Base-by-base conservation (phyloP, 495 filamentous ascomycete species). In the Apiosordaria backusii region DNA sequence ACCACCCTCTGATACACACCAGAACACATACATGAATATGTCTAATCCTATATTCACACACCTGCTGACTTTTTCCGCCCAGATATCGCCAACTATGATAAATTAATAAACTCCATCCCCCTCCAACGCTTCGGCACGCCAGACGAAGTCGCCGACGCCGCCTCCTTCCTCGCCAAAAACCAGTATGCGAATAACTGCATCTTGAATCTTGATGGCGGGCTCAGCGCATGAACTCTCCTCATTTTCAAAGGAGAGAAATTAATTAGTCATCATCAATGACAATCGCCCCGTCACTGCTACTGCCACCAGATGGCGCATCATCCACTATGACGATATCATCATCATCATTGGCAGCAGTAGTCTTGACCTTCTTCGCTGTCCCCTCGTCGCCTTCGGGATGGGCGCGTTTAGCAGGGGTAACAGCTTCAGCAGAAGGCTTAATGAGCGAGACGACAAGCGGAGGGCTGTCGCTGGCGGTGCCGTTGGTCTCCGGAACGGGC, bases 101-200 rank as follows among this genome's bases (percentile, higher is more conserved):
- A 71, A 71, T 78, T 53, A 68, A 69, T 45, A 19, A 35, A 67
- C 18, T 23, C 54, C 18, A 92, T 92, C 29, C 92, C 92, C 3
- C 69, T 89, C n/a, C 75, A 79, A n/a, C 85, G 91, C 10, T 86
- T 92, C 67, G 92, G 92, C 13, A 75, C 81, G 7, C 76, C 84
- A 15, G 79, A 84, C 4, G 92, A 96, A 70, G 82, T 96, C 26
- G 91, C 92, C n/a, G 88, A 92, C 66, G 91, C 92, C 57, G 91
- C 88, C 54, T 75, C 86, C 27, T 96, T 95, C 75, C 83, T 96
- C 19, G 88, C 86, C n/a, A 81, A 79, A 27, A 95, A 92, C 75
- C 74, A 85, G 55, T 96, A 93, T 73, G 88, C 90, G 9, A 92
- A 93, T 71, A 93, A 93, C 64, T 93, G 91, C 77, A 84, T 93